Conservation (phyloP, 352 stramenopile species). For the Phytopythium vexans region DNA sequence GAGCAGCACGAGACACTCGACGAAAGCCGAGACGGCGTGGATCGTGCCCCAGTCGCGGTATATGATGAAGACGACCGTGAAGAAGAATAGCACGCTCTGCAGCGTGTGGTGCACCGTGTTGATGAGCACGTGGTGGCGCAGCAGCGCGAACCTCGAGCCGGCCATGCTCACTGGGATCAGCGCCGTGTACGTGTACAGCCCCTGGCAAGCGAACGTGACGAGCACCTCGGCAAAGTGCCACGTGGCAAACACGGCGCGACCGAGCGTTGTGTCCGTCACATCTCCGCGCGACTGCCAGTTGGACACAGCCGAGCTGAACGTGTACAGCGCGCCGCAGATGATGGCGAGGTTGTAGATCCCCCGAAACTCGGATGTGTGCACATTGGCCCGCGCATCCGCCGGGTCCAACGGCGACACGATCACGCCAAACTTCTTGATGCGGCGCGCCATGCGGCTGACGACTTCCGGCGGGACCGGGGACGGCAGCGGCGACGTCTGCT, state of each 20-base stretch:
- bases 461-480: neutral
- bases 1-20: conserved; percentile 70
- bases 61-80: conserved; percentile 62
- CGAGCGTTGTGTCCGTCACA: conserved; percentile 46
- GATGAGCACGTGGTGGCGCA: conserved; percentile 40
- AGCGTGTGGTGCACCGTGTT: conserved; percentile 72
- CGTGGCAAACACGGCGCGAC: conserved; percentile 72
- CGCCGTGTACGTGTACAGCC: conserved; percentile 68
- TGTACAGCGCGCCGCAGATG: conserved; percentile 59
- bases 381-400: conserved; percentile 56
- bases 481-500: conserved; percentile 2
- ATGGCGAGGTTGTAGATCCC: conserved; percentile 78
- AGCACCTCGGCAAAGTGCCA: conserved; percentile 69
- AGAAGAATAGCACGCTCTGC: conserved; percentile 70
- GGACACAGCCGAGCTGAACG: conserved; percentile 49
- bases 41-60: conserved; percentile 74
- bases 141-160: conserved; percentile 14
- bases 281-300: conserved; percentile 51
- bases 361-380: conserved; percentile 76
- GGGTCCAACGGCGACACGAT: conserved; percentile 67
- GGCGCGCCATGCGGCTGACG: conserved; percentile 1
- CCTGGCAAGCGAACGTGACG: conserved; percentile 59
- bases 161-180: conserved; percentile 73
- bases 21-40: conserved; percentile 68
- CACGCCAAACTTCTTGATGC: conserved; percentile 58